Base-by-base conservation (phyloP, 345 rosid species). In the Isatis tinctoria region DNA sequence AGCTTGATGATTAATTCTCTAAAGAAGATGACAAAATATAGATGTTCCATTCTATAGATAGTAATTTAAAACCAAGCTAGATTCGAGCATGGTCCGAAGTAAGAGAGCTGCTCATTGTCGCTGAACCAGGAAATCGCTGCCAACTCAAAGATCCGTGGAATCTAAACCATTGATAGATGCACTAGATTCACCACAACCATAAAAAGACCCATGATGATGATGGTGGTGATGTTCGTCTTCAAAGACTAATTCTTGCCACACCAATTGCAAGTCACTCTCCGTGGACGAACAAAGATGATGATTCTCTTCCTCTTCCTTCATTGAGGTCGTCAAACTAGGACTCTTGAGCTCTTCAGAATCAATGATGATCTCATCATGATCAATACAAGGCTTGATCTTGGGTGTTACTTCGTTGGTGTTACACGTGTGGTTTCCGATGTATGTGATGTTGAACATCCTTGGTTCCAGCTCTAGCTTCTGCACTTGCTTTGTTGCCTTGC, bases 401-500 rank as follows among this genome's bases (percentile, higher is more conserved):
- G 57, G 56, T 22, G 48, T 18, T 71, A 16, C 59, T 60, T 47
- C 57, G 56, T 49, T 72, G 41, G 74, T 84, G 51, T 59, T 78
- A 81, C 98, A 93, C 1, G 91, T 88, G 81, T 91, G 98, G 41
- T 16, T 53, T 43, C 91, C 94, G 10, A 82, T 71, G 66, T 91
- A 89, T 14, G 85, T 86, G 61, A 47, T 88, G 10, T 64, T 84
- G 66, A 69, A 85, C 88, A 70, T 62, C 22, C 49, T 70, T 1
- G 92, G 81, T 9, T 87, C 77, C 2, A 82, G 79, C 58, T 87
- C 92, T 60, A 68, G 65, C 83, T 49, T 83, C 44, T 93, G 98
- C 32, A 93, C 98, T 67, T 93, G 98, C 65, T 89, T 91, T 30
- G 83, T 78, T 18, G 97, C 98, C 51, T 67, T 81, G 81, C 98